Evolutionary conservation across 177 flowering plant genomes (phyloP).

Genomic region (Vitis hybrid): DNA sequence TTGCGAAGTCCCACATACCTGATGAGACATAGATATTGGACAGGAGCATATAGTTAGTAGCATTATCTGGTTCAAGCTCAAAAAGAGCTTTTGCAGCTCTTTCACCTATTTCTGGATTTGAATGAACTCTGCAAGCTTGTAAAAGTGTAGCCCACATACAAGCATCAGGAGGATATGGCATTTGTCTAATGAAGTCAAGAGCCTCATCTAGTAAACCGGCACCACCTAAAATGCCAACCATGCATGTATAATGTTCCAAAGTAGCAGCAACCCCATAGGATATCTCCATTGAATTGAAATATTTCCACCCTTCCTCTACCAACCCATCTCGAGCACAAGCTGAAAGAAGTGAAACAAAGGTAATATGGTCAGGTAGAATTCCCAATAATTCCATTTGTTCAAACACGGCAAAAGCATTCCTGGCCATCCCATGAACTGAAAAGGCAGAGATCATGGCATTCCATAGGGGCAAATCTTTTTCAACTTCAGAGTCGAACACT

Average conservation of each 20-base stretch:
- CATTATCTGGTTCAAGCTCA: slow-evolving; percentile 37
- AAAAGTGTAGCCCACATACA: slow-evolving; percentile 39
- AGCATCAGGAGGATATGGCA: slow-evolving; percentile 38
- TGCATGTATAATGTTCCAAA: slow-evolving; percentile 41
- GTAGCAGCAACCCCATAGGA: slow-evolving; percentile 29
- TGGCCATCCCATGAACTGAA: slow-evolving; percentile 33
- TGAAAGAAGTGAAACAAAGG: slow-evolving; percentile 33
- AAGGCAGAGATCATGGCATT: slow-evolving; percentile 36
- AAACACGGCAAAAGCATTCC: slow-evolving; percentile 33
- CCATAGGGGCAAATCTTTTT: slow-evolving; percentile 28
- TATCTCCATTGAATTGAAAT: slow-evolving; percentile 29
- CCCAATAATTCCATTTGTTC: slow-evolving; percentile 27
- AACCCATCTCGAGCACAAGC: slow-evolving; percentile 32
- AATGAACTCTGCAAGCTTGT: slow-evolving; percentile 33
- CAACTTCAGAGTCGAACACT: slow-evolving; percentile 26
- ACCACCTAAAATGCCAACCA: slow-evolving; percentile 35
- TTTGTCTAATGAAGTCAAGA: slow-evolving; percentile 23
- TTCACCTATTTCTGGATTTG: slow-evolving; percentile 38
- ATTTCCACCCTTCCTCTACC: slow-evolving; percentile 38
- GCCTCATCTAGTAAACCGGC: slow-evolving; percentile 41
- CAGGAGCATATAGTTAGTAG: slow-evolving; percentile 28
- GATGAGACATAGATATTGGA: slow-evolving; percentile 30
- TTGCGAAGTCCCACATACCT: slow-evolving; percentile 35
- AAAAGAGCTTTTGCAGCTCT: slow-evolving; percentile 34
- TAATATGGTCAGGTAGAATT: slow-evolving; percentile 30